Conservation (phyloP, 2,329 filamentous ascomycete species). For the Calonectria pseudoreteaudii region DNA sequence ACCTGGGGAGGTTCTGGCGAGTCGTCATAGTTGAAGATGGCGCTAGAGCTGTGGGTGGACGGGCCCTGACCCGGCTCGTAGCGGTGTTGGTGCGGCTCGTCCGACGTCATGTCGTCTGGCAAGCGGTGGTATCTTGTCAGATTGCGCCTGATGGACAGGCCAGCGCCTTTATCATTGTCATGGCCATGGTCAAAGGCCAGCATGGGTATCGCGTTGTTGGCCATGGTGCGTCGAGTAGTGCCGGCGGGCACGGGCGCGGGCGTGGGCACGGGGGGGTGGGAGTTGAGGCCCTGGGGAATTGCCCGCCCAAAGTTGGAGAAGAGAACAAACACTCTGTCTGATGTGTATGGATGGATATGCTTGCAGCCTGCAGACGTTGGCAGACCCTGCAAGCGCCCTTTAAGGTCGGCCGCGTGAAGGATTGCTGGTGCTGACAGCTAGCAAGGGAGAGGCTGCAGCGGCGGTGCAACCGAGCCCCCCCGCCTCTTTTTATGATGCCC, state of each 20-base stretch:
- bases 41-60: not conserved
- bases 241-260: too few species aligned
- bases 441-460: not conserved
- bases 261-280: too few species aligned
- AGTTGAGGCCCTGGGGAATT: not conserved
- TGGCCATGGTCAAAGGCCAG: not conserved
- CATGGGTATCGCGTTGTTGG: conserved; percentile 1
- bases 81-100: not conserved
- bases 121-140: not conserved
- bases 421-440: not conserved
- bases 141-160: not conserved
- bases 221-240: not conserved
- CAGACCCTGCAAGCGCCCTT: not conserved
- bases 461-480: not conserved
- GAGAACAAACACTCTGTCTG: not conserved
- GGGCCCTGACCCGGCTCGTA: not conserved
- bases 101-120: not conserved
- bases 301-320: not conserved
- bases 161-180: not conserved
- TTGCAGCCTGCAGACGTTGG: too few species aligned
- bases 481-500: not conserved
- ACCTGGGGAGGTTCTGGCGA: conserved; percentile 6
- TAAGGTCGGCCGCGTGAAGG: not conserved
- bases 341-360: not conserved
- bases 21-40: not conserved